Base-by-base conservation (phyloP, 306 rosid species). In the Cucurbita maxima region DNA sequence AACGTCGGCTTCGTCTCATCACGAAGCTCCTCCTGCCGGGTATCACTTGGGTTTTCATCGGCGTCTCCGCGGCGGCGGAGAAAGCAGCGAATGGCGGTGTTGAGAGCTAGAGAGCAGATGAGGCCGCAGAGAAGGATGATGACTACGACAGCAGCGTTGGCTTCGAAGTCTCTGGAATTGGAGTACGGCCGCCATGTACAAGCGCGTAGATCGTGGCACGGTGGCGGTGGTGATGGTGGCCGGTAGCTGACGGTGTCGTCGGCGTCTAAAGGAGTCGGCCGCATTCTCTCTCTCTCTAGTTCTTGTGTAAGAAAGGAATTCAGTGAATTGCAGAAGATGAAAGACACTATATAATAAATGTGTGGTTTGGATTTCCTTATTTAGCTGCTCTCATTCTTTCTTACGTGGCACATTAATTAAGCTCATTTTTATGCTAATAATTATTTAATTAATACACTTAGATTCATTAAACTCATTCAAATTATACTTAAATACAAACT, bases 121-220 rank as follows among this genome's bases (percentile, higher is more conserved):
- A 84, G 87, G 0, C 81, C 84, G 20, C 83, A 84, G 75, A 84
- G 87, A 79, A 84, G 84, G 79, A 84, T 34, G 75, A 84, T 73
- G 72, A 84, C 63, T 58, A 84, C 58, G 40, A 73, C 76, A 48
- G 85, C 79, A 0, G 83, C 84, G 81, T 84, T 84, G 55, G 85
- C 83, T 76, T 84, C 87, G 79, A 84, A 84, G 37, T 84, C 79
- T 47, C 40, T 67, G 22, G 85, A 67, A 38, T 57, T 76, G n/a
- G 87, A 71, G 75, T 81, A 81, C 25, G 82, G 83, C 22, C 80
- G 58, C 84, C 83, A 84, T 11, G 76, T 61, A 75, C 84, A 78
- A 18, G 13, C 34, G 44, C 62, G 16, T 50, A 53, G 76, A 34
- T 58, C 4, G 5, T 54, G 75, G 64, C 84, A 83, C 15, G 47